Evolutionary conservation across 257 asterid species (phyloP), one percentile per base, ranked within the genome.

Genomic region (Ligustrum vulgare): DNA sequence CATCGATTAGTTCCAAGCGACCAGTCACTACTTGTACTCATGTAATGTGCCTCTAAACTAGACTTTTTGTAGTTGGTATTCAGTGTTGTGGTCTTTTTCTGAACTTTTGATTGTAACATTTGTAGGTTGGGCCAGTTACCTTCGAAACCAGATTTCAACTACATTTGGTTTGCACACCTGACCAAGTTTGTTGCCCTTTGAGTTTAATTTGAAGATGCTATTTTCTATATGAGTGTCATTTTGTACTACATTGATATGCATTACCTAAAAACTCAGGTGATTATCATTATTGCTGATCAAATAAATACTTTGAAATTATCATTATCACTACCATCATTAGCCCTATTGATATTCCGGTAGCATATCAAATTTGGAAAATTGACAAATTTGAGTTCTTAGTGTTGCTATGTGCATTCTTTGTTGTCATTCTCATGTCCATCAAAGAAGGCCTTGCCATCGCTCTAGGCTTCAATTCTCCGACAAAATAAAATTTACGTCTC

Each of bases 41-140:
- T 56, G 25, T 56, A 7, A 56, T 8, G 23, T 60, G 67, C 16
- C 35, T 60, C 34, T 5, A 51, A 51, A 25, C 5, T 51, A n/a
- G 62, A n/a, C 9, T 51, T 60, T 58, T 23, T 60, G 5, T 35
- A 22, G 67, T 23, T 60, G 67, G 9, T 60, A 22, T 60, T 60
- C 67, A 9, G 9, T 23, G 23, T 2, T 22, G 34, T 9, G 33
- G 67, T 60, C 34, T 23, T 60, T 23, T 60, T 60, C 25, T n/a
- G n/a, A 8, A 60, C 9, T 35, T 4, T 22, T 11, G 67, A 60
- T 60, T 34, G 13, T 10, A 60, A 20, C 78, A 47, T 81, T 68
- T 86, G 84, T 86, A 93, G 99, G 98, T 89, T 71, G 98, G 92
- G 74, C 97, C 97, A 75, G 72, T 90, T 79, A 89, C 96, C 51